These are phyloP conservation scores for Gentiana macrophylla DNA, from an alignment of 257 asterid species.

Conservation along the genomic window DNA sequence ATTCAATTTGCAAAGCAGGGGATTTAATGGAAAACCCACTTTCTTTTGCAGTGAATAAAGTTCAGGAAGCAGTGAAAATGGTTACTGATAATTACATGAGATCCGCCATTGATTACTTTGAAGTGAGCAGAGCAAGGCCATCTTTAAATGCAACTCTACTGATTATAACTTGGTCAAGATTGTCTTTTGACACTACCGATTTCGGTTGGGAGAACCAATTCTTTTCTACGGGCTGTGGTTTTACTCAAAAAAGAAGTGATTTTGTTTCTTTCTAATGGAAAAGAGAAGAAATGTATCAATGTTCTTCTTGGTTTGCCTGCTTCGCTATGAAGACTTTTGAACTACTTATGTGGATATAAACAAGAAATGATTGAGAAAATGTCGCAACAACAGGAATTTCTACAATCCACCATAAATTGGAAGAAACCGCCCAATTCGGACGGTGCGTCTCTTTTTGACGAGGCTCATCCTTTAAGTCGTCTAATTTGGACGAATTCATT, in stretches of 20 bases:
- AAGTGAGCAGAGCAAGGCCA: constrained; percentile 65
- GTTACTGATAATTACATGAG: constrained; percentile 66
- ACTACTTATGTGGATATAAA: constrained; percentile 35
- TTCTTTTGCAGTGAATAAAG: no score
- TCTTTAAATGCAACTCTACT: constrained; percentile 67
- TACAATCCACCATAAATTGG: no score
- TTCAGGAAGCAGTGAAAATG: constrained; percentile 65
- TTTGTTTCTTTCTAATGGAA: constrained; percentile 72
- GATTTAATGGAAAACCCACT: no score
- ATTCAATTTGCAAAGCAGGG: no score
- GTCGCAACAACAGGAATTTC: no score
- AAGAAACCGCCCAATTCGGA: no score
- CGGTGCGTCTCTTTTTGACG: no score
- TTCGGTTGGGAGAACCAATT: constrained; percentile 88
- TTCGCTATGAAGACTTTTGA: constrained; percentile 76
- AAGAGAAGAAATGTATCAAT: constrained; percentile 56
- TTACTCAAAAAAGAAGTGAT: constrained; percentile 80
- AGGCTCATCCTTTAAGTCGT: no score
- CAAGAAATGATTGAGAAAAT: no score
- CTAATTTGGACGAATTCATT: no score
- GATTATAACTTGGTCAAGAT: constrained; percentile 78
- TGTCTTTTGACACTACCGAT: constrained; percentile 69
- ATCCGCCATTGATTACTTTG: constrained; percentile 73
- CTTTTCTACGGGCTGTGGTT: constrained; percentile 60
- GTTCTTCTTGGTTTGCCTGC: constrained; percentile 89